Evolutionary conservation across 192 early-diverging fungal species (phyloP), one percentile per base, ranked within the genome.

Genomic region (Cladochytrium replicatum): DNA sequence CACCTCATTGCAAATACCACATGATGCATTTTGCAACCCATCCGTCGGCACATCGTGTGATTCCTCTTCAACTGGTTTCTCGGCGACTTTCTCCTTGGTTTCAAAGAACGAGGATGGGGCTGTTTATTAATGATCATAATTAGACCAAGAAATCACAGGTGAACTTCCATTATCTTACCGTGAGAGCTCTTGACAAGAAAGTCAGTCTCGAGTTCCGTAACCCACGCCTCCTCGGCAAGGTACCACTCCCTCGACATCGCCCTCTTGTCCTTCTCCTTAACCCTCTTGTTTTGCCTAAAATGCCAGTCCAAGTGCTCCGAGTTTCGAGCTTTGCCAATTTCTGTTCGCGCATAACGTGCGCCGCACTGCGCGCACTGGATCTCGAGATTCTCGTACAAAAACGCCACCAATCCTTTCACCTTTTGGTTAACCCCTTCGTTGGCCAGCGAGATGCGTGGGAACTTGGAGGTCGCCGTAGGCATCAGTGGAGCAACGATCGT

Each of bases 351-450:
- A 39, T 81, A 90, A 19, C 94, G 82, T 57, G 80, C 78, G 0
- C 88, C 94, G 62, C 94, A 98, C 68, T 98, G 94, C 40, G 84
- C 80, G 67, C 94, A 98, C 59, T 89, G 84, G 21, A 82, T 61
- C 4, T 84, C 77, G 1, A 83, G 76, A 1, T 72, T 76, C 19
- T 77, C 77, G 67, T 94, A 94, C 42, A 92, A 61, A 15, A 75
- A 60, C 41, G 78, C 68, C 27, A 76, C 58, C 0, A 81, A 37
- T 13, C 17, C 17, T 37, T 13, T 13, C 13, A 13, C 34, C 13
- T 37, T 13, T 17, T 17, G 34, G 17, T 37, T 37, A 13, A 37
- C 17, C 13, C 17, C 34, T 37, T 37, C 34, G 34, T 37, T 37
- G 34, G 34, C 13, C 17, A 37, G 17, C 34, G 13, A 17, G 17